phyloP scores from a whole-genome alignment of 2,329 filamentous ascomycete species.

The Alternaria triticina region DNA sequence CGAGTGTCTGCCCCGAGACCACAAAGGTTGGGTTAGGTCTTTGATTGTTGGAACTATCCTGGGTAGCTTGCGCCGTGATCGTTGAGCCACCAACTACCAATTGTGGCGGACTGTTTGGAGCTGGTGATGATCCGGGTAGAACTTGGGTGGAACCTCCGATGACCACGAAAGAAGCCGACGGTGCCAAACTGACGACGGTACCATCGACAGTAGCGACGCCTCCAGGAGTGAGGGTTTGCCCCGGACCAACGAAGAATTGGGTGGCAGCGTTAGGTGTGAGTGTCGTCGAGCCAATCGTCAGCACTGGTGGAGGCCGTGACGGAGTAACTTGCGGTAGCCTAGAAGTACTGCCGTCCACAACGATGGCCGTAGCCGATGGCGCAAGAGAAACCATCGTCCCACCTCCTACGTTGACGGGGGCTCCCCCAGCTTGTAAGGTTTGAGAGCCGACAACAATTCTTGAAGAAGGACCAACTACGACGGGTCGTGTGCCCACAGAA shows the following conservation, averaged over 20 bases:
- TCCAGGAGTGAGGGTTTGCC: slow-evolving; percentile 47
- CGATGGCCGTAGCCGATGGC: slow-evolving; percentile 36
- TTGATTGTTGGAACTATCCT: neutral
- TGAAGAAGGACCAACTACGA: slow-evolving; percentile 42
- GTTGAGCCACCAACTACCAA: slow-evolving; percentile 41
- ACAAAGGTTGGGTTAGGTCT: slow-evolving; percentile 38
- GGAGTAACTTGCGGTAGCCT: slow-evolving; percentile 22
- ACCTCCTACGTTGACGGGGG: slow-evolving; percentile 45
- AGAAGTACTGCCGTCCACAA: slow-evolving; percentile 37
- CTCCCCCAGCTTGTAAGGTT: slow-evolving; percentile 44
- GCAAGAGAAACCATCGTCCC: slow-evolving; percentile 37
- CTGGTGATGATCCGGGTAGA: slow-evolving; percentile 23
- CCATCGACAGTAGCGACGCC: slow-evolving; percentile 49
- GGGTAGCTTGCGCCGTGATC: slow-evolving; percentile 21
- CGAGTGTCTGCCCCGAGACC: slow-evolving; percentile 48
- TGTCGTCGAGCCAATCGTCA: slow-evolving; percentile 50
- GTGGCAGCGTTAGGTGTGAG: slow-evolving; percentile 55
- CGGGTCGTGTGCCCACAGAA: slow-evolving; percentile 32
- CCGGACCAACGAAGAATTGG: slow-evolving; percentile 52
- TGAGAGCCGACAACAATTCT: slow-evolving; percentile 43
- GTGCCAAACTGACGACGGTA: slow-evolving; percentile 50
- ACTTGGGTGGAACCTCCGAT: slow-evolving; percentile 47
- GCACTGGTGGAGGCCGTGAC: slow-evolving; percentile 36
- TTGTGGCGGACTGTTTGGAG: slow-evolving; percentile 14
- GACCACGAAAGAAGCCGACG: slow-evolving; percentile 49